These are phyloP conservation scores for Botrytis deweyae DNA, from an alignment of 2,329 filamentous ascomycete genomes.

Conservation along the genomic window DNA sequence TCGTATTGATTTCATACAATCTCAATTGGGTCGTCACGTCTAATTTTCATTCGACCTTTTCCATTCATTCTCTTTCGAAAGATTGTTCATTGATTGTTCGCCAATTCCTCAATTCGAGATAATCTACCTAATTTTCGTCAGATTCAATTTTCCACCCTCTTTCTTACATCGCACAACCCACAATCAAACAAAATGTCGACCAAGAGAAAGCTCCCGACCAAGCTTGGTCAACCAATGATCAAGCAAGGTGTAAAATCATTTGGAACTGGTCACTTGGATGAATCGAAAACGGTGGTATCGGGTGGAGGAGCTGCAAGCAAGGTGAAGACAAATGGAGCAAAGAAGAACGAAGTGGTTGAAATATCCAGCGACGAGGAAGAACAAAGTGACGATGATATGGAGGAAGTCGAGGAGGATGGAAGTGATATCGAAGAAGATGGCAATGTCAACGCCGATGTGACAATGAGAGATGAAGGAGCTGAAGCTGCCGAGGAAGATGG, in stretches of 20 bases:
- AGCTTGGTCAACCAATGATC: constrained; percentile 56
- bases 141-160: background rate
- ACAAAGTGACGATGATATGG: constrained; percentile 46
- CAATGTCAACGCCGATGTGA: constrained; percentile 42
- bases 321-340: constrained; percentile 26
- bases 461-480: constrained; percentile 41
- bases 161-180: background rate
- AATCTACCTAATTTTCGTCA: background rate
- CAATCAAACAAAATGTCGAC: constrained; percentile 49
- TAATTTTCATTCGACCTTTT: background rate
- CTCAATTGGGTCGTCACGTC: background rate
- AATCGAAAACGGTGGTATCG: constrained; percentile 56
- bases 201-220: constrained; percentile 59
- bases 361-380: constrained; percentile 57
- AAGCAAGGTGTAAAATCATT: constrained; percentile 53
- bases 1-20: background rate
- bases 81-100: background rate
- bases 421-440: constrained; percentile 48
- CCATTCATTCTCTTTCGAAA: background rate
- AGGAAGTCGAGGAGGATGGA: constrained; percentile 45
- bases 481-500: constrained; percentile 40
- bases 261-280: constrained; percentile 54
- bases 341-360: constrained; percentile 46
- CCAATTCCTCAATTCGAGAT: background rate
- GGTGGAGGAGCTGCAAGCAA: constrained; percentile 33